A percentile compares a stretch with the other conserved stretches of the same genome.
These are phyloP conservation scores for Salix udensis DNA, from an alignment of 345 rosid genomes.

Conservation along the genomic window DNA sequence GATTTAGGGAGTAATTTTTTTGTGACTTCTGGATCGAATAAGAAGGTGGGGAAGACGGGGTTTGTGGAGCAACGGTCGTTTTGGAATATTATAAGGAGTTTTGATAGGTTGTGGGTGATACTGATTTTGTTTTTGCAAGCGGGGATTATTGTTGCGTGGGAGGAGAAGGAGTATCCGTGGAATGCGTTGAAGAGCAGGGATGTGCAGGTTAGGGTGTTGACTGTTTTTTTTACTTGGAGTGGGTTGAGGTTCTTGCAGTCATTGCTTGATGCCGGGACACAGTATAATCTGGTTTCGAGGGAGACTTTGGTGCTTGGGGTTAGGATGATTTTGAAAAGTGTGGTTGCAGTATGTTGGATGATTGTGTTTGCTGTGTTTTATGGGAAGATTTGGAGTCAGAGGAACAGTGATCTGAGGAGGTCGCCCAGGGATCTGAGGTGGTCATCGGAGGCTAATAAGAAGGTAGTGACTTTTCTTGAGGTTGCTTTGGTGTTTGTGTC, in stretches of 20 bases:
- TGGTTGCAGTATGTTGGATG: slow-evolving; percentile 72
- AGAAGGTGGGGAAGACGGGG: slow-evolving; percentile 90
- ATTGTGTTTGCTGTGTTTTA: slow-evolving; percentile 60
- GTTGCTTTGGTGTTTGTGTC: slow-evolving; percentile 55
- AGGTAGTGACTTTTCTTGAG: slow-evolving; percentile 57
- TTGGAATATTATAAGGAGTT: slow-evolving; percentile 79
- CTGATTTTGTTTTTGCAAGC: slow-evolving; percentile 71
- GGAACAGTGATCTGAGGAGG: slow-evolving; percentile 22
- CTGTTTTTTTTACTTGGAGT: slow-evolving; percentile 83
- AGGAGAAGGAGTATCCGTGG: slow-evolving; percentile 57
- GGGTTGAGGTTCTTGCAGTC: slow-evolving; percentile 78
- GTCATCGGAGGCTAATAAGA: slow-evolving; percentile 41
- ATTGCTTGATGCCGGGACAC: slow-evolving; percentile 65
- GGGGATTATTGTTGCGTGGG: slow-evolving; percentile 74
- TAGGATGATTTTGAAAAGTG: slow-evolving; percentile 70
- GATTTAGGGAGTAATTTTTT: slow-evolving; percentile 73
- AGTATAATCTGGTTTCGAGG: slow-evolving; percentile 60
- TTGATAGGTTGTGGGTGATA: slow-evolving; percentile 87
- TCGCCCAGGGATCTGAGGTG: slow-evolving; percentile 31
- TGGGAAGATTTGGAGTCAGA: slow-evolving; percentile 67
- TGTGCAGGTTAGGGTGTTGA: slow-evolving; percentile 67
- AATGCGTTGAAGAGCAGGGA: slow-evolving; percentile 38
- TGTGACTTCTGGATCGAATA: slow-evolving; percentile 42
- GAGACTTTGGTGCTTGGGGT: slow-evolving; percentile 67
- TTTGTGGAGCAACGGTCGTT: slow-evolving; percentile 95